Percentiles rank a stretch among this genome's conserved stretches.
These are phyloP conservation scores for Pleurotus djamor DNA, from an alignment of 768 basidiomycete species.

Conservation along the genomic window DNA sequence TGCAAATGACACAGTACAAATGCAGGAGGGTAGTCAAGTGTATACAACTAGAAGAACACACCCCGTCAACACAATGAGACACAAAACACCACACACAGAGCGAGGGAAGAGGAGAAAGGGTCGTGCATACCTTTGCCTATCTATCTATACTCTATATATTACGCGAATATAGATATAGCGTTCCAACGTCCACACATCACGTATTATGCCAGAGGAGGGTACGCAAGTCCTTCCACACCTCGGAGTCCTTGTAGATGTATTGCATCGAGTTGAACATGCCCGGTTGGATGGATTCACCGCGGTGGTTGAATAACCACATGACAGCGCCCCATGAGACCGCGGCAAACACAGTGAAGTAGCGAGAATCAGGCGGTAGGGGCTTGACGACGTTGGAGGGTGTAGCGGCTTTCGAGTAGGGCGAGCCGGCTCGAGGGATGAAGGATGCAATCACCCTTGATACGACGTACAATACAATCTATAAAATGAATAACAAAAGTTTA, in stretches of 20 bases:
- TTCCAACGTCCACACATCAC: slow-evolving; percentile 26
- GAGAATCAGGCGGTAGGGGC: slow-evolving; percentile 81
- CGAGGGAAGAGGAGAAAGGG: background rate
- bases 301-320: slow-evolving; percentile 93
- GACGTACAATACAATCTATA: slow-evolving; percentile 94
- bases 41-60: slow-evolving; percentile 36
- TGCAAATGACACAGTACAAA: slow-evolving; percentile 49
- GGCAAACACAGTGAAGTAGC: slow-evolving; percentile 84
- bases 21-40: slow-evolving; percentile 51
- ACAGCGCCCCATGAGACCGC: slow-evolving; percentile 93
- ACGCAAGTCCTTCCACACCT: slow-evolving; percentile 76
- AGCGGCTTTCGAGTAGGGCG: slow-evolving; percentile 48
- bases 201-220: slow-evolving; percentile 93
- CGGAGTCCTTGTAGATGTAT: slow-evolving; percentile 94
- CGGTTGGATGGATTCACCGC: slow-evolving; percentile 88
- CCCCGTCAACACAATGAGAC: background rate
- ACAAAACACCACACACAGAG: background rate
- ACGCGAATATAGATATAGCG: background rate
- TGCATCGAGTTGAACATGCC: slow-evolving; percentile 97
- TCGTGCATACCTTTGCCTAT: background rate
- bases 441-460: slow-evolving; percentile 90
- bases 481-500: background rate
- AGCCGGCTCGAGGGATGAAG: slow-evolving; percentile 77
- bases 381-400: slow-evolving; percentile 42
- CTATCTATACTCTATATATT: background rate